A percentile compares a stretch with the other conserved stretches of the same genome.
phyloP scores from a whole-genome alignment of 2,329 filamentous ascomycete species.

The Aspergillus ochraceus region DNA sequence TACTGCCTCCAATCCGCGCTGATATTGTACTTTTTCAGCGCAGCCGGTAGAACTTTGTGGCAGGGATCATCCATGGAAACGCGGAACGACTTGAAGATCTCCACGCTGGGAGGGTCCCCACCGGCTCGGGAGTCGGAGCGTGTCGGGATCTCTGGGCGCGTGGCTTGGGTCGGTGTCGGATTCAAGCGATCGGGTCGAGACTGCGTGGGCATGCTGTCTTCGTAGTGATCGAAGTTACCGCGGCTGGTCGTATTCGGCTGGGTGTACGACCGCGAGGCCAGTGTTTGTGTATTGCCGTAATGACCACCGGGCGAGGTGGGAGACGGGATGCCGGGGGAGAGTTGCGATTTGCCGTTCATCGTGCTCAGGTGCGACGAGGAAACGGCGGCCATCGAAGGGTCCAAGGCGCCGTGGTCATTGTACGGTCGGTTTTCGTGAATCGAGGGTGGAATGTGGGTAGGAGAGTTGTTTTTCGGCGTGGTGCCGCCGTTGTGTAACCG shows the following conservation, averaged over 20 bases:
- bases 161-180: conserved; percentile 30
- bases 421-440: conserved; percentile 66
- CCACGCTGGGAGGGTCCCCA: conserved; percentile 57
- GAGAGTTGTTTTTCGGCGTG: conserved; percentile 74
- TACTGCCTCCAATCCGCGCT: conserved; percentile 97
- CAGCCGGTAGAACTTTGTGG: conserved; percentile 93
- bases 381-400: conserved; percentile 69
- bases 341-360: conserved; percentile 63
- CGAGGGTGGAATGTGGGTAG: conserved; percentile 66
- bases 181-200: conserved; percentile 35
- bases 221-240: conserved; percentile 39
- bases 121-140: conserved; percentile 31
- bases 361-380: conserved; percentile 69
- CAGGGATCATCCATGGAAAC: conserved; percentile 98
- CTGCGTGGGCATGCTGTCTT: conserved; percentile 32
- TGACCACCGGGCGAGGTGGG: conserved; percentile 45
- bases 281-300: conserved; percentile 40
- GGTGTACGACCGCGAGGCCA: conserved; percentile 46
- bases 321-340: conserved; percentile 50
- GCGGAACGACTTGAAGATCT: conserved; percentile 98
- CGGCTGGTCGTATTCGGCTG: conserved; percentile 34
- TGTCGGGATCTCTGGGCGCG: conserved; percentile 34
- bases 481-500: conserved; percentile 68
- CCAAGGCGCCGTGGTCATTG: conserved; percentile 53
- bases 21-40: conserved; percentile 97